Base-by-base conservation (phyloP, 2,329 filamentous ascomycete genomes). In the Tolypocladium ovalisporum region DNA sequence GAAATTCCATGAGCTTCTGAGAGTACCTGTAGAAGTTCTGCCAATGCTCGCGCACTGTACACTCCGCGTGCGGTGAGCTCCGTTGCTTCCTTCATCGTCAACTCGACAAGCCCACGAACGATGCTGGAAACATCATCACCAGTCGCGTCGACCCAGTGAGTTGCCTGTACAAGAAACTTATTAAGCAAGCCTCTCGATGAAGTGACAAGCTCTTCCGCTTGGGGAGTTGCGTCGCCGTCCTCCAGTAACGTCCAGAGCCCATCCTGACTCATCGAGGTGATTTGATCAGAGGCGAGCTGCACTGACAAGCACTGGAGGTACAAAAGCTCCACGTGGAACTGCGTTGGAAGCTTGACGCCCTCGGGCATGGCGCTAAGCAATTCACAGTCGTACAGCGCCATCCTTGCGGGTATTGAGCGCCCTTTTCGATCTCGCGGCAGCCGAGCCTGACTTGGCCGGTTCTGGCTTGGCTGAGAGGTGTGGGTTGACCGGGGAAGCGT, bases 331-430 rank as follows among this genome's bases (percentile, higher is more conserved):
- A 77, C 69, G 55, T 78, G 76, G 24, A 74, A 71, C 2, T 73
- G 66, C 2, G 66, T 64, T 0, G 79, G 73, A 0, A 82, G 60
- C 0, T 68, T 63, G 0, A 72, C 62, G 1, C 79, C 57, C 2
- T 74, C 63, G 12, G 79, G 62, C 0, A 73, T 71, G 3, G 71
- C 68, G 1, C 70, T 65, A 0, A 91, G 67, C 0, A 94, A 68
- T 54, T 79, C 79, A 7, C 78, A 76, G 0, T 84, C 80, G 68
- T 91, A 96, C 54, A 87, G 77, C 1, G 87, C 84, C 75, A 95
- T 88, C 57, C 93, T 81, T 17, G 89, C 82, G 1, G 90, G 84
- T 56, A 88, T 76, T 2, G 90, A 90, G 36, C 85, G 82, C 0
- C 88, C 88, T 61, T 82, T 81, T 4, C 79, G 75, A 67, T 96